Evolutionary conservation across 805 yeast species (phyloP), one percentile per base, ranked within the genome.

Genomic region (Metschnikowia santaceciliae): DNA sequence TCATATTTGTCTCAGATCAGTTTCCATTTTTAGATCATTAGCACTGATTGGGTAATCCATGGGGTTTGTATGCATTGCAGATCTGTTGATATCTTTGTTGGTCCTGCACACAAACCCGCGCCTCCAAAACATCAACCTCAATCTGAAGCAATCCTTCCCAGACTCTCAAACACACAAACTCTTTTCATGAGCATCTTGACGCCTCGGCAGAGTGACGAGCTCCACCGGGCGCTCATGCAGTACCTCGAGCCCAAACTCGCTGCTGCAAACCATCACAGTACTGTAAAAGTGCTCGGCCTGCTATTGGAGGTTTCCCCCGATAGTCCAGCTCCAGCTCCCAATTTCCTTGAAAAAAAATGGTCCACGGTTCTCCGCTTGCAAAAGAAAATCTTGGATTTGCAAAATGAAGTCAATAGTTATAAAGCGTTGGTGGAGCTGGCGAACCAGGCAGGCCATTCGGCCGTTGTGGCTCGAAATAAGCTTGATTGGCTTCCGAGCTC

Each of bases 361-460:
- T 76, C 85, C 0, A 84, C 96, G 0, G 92, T 91, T 3, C 75
- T 89, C 32, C 72, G 96, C 42, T 72, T 92, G 32, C 97, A 92
- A 67, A 79, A 83, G 54, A 78, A 81, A 59, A 83, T 85, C 40
- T 70, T 85, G 51, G 92, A 84, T 47, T 67, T 90, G 41, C 96
- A 91, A 61, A 68, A 76, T 17, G 84, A 83, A 43, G 64, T 80
- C 4, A 67, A 67, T 15, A 75, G 77, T 37, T 69, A 84, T 54
- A 70, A 79, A 39, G 75, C 77, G n/a, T 70, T 73, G 14, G 60
- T 77, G 17, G 78, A 75, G 20, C 54, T 69, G n/a, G 54, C 52
- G 39, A 49, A 50, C 13, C 63, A 59, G 53, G 62, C 49, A 47
- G 44, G 36, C 11, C 14, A 30, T 11, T 52, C 53, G 36, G 50